Percentiles rank a stretch among this genome's conserved stretches.
Evolutionary conservation across 1,139 yeast genomes (phyloP).

Genomic region (Kazachstania sp.): DNA sequence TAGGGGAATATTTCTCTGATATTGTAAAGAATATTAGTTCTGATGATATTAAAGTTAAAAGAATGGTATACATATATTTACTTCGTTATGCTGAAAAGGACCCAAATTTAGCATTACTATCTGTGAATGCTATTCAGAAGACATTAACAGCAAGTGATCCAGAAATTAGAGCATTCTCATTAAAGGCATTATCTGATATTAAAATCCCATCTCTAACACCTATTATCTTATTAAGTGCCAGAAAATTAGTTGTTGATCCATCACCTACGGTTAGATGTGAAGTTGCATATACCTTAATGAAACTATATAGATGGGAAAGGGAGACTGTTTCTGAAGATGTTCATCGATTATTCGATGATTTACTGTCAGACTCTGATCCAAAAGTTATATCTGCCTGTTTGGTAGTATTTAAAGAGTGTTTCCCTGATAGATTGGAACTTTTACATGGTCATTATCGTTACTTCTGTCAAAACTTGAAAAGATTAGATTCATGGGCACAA

Average conservation of each 20-base stretch:
- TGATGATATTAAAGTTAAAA: constrained; percentile 56
- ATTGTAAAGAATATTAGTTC: constrained; percentile 85
- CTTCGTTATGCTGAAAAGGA: constrained; percentile 73
- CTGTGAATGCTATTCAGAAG: constrained; percentile 89
- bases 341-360: constrained; percentile 40
- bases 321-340: constrained; percentile 40
- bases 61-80: constrained; percentile 71
- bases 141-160: constrained; percentile 64
- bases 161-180: constrained; percentile 58
- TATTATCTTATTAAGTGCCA: constrained; percentile 64
- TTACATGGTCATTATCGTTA: constrained; percentile 67
- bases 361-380: constrained; percentile 57
- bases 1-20: constrained; percentile 52
- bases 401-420: constrained; percentile 46
- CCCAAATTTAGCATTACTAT: constrained; percentile 79
- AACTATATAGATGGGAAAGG: constrained; percentile 40
- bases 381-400: constrained; percentile 67
- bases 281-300: constrained; percentile 68
- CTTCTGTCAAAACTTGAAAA: constrained; percentile 44
- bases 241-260: constrained; percentile 59
- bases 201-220: constrained; percentile 73
- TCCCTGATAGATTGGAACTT: constrained; percentile 48
- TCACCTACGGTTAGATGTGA: constrained; percentile 74
- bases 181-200: constrained; percentile 74
- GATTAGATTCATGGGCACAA: constrained; percentile 77